A percentile compares a stretch with the other conserved stretches of the same genome.
Evolutionary conservation across 176 grass and related monocot species (phyloP).

Genomic region (barley (Hordeum vulgare)): DNA sequence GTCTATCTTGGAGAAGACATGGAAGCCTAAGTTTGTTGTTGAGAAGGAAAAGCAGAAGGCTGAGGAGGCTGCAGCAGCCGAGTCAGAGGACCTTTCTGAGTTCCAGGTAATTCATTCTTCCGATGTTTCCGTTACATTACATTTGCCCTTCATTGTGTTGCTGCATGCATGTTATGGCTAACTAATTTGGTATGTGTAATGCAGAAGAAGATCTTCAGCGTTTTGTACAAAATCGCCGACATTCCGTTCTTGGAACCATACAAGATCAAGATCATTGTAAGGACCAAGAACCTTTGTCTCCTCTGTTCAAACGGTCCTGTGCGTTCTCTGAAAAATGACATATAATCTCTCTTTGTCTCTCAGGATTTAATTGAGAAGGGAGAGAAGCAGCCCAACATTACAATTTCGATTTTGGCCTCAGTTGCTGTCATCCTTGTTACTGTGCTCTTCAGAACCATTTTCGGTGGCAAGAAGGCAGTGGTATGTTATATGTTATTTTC

Average conservation of each 20-base stretch:
- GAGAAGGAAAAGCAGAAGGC: constrained; percentile 96
- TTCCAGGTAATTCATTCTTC: constrained; percentile 54
- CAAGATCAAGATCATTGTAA: constrained; percentile 90
- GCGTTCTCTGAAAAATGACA: constrained; percentile 2
- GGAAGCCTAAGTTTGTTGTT: constrained; percentile 87
- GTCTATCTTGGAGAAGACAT: constrained; percentile 64
- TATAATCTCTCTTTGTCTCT: not conserved
- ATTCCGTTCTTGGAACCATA: constrained; percentile 76
- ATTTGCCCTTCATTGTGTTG: not conserved
- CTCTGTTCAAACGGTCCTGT: not conserved
- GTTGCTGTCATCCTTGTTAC: constrained; percentile 48
- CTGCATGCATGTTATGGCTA: not conserved
- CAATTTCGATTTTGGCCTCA: constrained; percentile 63
- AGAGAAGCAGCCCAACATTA: constrained; percentile 89
- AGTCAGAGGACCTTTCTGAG: constrained; percentile 49
- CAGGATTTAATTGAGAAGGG: constrained; percentile 93
- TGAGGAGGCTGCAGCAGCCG: constrained; percentile 43
- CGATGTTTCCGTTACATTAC: not conserved
- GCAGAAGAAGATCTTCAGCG: constrained; percentile 88
- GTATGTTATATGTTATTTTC: constrained; percentile 46
- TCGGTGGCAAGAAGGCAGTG: constrained; percentile 62
- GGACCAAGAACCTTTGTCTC: constrained; percentile 4
- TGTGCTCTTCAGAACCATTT: constrained; percentile 54
- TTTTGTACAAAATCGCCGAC: constrained; percentile 75
- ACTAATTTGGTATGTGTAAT: constrained; percentile 6